Conservation (phyloP, 306 rosid species). For the Hippophae rhamnoides region DNA sequence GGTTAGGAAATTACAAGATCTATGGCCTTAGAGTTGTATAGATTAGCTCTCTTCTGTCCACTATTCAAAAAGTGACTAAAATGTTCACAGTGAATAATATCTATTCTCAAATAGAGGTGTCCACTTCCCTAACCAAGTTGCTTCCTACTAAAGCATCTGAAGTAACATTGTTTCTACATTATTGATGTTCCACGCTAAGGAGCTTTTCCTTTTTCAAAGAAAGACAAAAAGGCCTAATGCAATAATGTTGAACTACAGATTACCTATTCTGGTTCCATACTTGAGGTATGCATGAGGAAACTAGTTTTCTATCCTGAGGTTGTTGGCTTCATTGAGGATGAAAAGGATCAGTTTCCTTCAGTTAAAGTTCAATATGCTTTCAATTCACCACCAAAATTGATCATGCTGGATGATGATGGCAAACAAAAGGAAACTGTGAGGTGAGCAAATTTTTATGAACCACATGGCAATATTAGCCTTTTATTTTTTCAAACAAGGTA, state of each 20-base stretch:
- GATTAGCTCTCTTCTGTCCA: no score
- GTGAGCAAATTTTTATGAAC: conserved; percentile 22
- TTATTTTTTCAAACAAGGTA: no score
- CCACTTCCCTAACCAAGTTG: not conserved
- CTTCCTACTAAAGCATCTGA: not conserved
- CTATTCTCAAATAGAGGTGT: not conserved
- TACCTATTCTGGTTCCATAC: conserved; percentile 64
- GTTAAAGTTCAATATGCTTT: conserved; percentile 71
- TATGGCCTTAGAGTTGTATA: no score
- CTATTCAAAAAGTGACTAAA: no score
- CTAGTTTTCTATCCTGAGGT: conserved; percentile 91
- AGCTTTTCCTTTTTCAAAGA: not conserved
- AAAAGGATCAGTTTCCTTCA: conserved; percentile 57
- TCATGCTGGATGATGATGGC: conserved; percentile 69
- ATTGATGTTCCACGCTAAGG: no score
- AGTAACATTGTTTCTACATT: not conserved
- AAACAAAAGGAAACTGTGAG: conserved; percentile 78
- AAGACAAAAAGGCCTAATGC: conserved; percentile 1
- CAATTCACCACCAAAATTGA: conserved; percentile 87
- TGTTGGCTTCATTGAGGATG: conserved; percentile 88
- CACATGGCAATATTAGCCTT: not conserved
- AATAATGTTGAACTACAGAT: conserved; percentile 35
- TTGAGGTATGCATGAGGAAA: conserved; percentile 96
- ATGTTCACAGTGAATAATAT: no score
- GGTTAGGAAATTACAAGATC: no score